Evolutionary conservation across 306 rosid genomes (phyloP), one percentile per base, ranked within the genome.

Genomic region (Phaseolus lunatus): DNA sequence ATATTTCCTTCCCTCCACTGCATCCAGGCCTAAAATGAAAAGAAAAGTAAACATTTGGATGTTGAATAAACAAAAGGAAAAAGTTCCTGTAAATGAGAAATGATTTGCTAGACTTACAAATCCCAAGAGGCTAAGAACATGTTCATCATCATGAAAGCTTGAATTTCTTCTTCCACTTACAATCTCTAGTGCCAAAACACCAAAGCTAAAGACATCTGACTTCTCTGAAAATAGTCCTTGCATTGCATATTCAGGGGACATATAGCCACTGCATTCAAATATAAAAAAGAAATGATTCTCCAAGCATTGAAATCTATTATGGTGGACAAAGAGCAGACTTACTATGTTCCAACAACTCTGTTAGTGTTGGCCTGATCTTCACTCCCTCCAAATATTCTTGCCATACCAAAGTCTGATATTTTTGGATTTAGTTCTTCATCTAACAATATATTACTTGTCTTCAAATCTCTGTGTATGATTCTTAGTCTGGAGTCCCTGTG

Each of bases 371-470:
- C 85, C 0, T 76, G 73, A 29, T 76, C 75, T 41, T 82, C 85
- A 22, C 9, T 54, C 3, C 73, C 85, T 61, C 78, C 78, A 70
- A 82, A 76, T n/a, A 82, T 76, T 82, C 22, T 82, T 0, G 82
- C 85, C 85, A 82, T 70, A 59, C 81, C 84, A 67, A 81, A 81
- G 49, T 81, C 77, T 6, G 80, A 81, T 75, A 81, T 81, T 59
- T 81, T 81, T 48, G 72, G 77, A 75, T 81, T 81, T 5, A 80
- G 12, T 1, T 67, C 63, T 9, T 53, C 64, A 39, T 80, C 80
- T 18, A 80, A 11, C 50, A 72, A 64, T 16, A 80, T 72, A 43
- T 80, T 80, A 43, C 83, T 72, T 15, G 74, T 67, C 43, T 80
- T 80, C 31, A 80, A 14, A 80, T 80, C 83, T 57, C 83, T 67